Evolutionary conservation across 2,329 filamentous ascomycete genomes (phyloP).

Genomic region (Clarireedia monteithiana): DNA sequence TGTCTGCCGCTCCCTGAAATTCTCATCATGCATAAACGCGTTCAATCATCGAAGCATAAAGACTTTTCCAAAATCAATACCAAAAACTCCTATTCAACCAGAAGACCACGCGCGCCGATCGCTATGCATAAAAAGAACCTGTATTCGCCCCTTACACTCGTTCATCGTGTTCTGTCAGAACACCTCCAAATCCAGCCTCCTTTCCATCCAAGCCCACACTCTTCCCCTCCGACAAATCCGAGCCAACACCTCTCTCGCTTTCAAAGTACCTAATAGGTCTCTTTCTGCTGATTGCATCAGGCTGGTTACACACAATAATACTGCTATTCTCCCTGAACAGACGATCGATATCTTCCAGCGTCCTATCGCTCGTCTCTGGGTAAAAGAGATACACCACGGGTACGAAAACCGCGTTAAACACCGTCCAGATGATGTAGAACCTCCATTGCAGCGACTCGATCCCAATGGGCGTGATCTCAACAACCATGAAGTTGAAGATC

Average conservation of each 20-base stretch:
- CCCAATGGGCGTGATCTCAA: slow-evolving; percentile 30
- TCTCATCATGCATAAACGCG: background rate
- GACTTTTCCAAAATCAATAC: background rate
- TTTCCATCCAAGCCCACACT: background rate
- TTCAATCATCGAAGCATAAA: background rate
- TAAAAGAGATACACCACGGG: slow-evolving; percentile 40
- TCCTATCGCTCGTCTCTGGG: slow-evolving; percentile 38
- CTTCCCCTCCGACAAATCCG: background rate
- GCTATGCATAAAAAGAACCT: background rate
- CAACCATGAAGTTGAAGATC: slow-evolving; percentile 45
- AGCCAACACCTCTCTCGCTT: background rate
- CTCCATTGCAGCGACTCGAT: slow-evolving; percentile 46
- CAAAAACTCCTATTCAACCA: background rate
- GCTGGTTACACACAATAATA: background rate
- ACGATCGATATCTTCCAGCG: slow-evolving; percentile 6
- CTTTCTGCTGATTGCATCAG: background rate
- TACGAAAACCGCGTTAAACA: slow-evolving; percentile 39
- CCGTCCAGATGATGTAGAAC: slow-evolving; percentile 44
- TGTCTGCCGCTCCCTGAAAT: too few species aligned
- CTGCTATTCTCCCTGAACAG: slow-evolving; percentile 3
- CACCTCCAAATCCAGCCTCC: background rate
- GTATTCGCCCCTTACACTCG: background rate
- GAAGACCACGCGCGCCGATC: background rate
- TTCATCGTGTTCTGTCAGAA: slow-evolving; percentile 3
- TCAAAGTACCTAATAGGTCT: slow-evolving; percentile 4